phyloP scores from a whole-genome alignment of 495 filamentous ascomycete genomes.

The Penicillium roqueforti region DNA sequence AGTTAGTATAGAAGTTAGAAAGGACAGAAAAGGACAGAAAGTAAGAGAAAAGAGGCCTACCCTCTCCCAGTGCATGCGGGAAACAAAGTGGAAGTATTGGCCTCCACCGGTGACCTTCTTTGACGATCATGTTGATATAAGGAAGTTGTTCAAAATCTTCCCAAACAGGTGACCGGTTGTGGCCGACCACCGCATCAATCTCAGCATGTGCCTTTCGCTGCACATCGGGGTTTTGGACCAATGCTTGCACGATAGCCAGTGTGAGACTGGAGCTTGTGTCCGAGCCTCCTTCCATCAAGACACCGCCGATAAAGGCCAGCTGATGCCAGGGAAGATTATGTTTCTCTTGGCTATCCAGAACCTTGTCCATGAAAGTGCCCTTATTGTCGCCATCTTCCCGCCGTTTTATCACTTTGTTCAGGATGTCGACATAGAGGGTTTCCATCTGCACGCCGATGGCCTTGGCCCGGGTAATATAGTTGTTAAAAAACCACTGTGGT shows the following conservation, averaged over 20 bases:
- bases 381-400: conserved; percentile 7
- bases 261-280: conserved; percentile 39
- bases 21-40: background rate
- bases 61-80: conserved; percentile 19
- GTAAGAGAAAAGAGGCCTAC: background rate
- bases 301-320: conserved; percentile 32
- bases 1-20: background rate
- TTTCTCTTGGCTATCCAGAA: conserved; percentile 40
- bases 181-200: conserved; percentile 30
- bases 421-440: conserved; percentile 28
- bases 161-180: conserved; percentile 33
- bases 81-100: conserved; percentile 31
- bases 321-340: conserved; percentile 12
- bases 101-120: conserved; percentile 35
- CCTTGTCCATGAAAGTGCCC: conserved; percentile 38
- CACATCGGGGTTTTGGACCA: conserved; percentile 39
- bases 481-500: conserved; percentile 22
- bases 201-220: conserved; percentile 32
- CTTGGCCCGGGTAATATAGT: conserved; percentile 34
- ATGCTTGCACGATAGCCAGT: conserved; percentile 42
- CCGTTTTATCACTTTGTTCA: conserved; percentile 12
- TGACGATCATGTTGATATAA: conserved; percentile 35
- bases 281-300: conserved; percentile 43
- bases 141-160: conserved; percentile 35
- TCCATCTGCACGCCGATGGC: background rate